Conservation (phyloP, 2,329 filamentous ascomycete species). For the Leptographium flavum region DNA sequence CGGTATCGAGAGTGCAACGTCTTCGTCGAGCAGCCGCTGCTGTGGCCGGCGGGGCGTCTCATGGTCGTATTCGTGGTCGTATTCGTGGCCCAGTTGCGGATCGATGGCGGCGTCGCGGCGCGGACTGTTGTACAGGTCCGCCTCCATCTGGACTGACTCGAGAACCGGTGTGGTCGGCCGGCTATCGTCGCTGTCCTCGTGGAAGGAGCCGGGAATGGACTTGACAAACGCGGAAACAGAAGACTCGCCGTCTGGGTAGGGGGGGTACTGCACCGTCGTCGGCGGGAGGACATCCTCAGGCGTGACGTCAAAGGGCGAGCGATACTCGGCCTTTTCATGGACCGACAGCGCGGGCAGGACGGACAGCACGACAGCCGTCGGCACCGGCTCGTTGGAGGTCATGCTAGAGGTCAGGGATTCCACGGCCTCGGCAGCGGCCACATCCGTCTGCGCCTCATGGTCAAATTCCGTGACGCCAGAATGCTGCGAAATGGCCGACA, state of each 20-base stretch:
- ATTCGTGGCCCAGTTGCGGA: neutral
- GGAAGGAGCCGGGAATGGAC: conserved; percentile 7
- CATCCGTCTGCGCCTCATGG: conserved; percentile 51
- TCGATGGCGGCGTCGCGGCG: too few relatives aligned
- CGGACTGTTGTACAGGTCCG: neutral
- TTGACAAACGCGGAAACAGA: neutral
- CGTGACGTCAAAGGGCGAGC: conserved; percentile 10
- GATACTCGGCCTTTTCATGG: conserved; percentile 9
- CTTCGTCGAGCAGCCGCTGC: neutral
- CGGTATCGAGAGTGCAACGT: neutral
- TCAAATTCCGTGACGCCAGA: conserved; percentile 61
- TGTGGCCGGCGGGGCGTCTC: neutral
- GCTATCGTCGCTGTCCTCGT: conserved; percentile 6
- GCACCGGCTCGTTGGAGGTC: too few relatives aligned
- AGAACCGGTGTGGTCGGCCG: conserved; percentile 2
- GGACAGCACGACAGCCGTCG: too few relatives aligned
- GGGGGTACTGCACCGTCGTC: too few relatives aligned
- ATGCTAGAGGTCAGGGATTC: too few relatives aligned
- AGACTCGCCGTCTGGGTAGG: neutral
- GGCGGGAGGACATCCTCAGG: conserved; percentile 1
- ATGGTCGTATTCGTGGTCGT: neutral
- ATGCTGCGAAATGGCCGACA: conserved; percentile 42
- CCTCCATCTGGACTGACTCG: neutral
- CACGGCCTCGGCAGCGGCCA: conserved; percentile 20
- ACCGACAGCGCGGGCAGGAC: too few relatives aligned